These are phyloP conservation scores for Spizellomyces sp. DNA, from an alignment of 192 early-diverging fungal species.

Conservation along the genomic window DNA sequence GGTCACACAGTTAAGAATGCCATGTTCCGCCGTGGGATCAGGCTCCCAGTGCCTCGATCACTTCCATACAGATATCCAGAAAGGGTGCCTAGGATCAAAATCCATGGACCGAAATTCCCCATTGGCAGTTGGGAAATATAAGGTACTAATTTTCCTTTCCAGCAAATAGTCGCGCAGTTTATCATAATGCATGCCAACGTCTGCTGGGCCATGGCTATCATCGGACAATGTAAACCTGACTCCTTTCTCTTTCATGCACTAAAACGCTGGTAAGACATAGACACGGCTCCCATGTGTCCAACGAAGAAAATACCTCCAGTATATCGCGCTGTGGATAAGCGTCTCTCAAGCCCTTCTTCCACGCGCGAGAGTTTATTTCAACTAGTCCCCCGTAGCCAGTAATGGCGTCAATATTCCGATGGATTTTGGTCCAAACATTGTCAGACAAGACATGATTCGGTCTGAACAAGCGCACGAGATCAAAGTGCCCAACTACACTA, in stretches of 20 bases:
- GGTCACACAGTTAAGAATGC: no score
- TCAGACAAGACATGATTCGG: conserved; percentile 38
- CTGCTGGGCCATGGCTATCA: conserved; percentile 88
- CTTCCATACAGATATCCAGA: background rate
- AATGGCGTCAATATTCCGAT: conserved; percentile 81
- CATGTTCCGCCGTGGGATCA: no score
- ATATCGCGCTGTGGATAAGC: conserved; percentile 91
- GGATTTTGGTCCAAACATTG: conserved; percentile 55
- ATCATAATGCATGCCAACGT: conserved; percentile 86
- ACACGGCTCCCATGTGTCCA: background rate
- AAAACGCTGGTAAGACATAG: background rate
- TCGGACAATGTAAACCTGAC: conserved; percentile 87
- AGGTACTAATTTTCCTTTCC: conserved; percentile 47
- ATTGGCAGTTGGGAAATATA: background rate
- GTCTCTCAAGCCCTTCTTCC: conserved; percentile 81
- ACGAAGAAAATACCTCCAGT: conserved; percentile 57
- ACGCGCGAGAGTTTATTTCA: conserved; percentile 92
- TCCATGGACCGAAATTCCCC: background rate
- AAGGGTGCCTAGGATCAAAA: background rate
- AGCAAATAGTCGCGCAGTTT: conserved; percentile 70
- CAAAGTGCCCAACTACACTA: conserved; percentile 93
- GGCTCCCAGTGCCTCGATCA: background rate
- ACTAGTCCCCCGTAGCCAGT: conserved; percentile 83
- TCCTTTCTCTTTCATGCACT: conserved; percentile 64
- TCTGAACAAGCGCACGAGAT: conserved; percentile 86